Evolutionary conservation across 2,329 filamentous ascomycete genomes (phyloP), one percentile per base, ranked within the genome.

Genomic region (Tolypocladium album): DNA sequence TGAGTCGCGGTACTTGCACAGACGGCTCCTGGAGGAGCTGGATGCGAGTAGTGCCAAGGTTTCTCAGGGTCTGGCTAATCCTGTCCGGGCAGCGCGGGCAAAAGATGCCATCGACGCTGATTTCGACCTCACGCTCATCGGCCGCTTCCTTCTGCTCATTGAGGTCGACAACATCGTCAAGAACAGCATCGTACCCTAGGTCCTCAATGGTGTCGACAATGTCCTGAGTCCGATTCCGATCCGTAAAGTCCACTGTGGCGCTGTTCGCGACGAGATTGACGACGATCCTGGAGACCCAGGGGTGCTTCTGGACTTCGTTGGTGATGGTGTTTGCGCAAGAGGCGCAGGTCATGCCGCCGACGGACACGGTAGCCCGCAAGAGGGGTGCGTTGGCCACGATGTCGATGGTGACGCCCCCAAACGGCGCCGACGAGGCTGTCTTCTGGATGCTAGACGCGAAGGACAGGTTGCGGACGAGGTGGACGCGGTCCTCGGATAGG

Each of bases 301-400:
- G 77, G 27, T 67, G 64, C 62, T 83, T 81, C 55, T 81, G 74
- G 43, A 91, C 71, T 63, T 82, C 81, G 8, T 80, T 74, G 15
- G 81, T 85, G 64, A 91, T 83, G 45, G 79, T 78, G 67, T 86
- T 86, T 58, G 80, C 79, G 67, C 88, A 92, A 15, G 86, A 81
- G 17, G 85, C 83, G 69, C 88, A 91, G 4, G 85, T 89, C 88
- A 92, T 90, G 58, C 88, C 88, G 36, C 80, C 83, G 47, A 92
- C 79, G 24, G 85, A 82, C n/a, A 86, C 63, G 0, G 75, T 79
- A 2, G 78, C 82, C 45, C 77, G 72, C 77, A 80, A 85, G 24
- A 60, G 57, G 17, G 62, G 61, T n/a, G 66, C 36, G 1, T 57
- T 8, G 4, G 55, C 56, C 13, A 40, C 58, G 40, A 63, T 58